Base-by-base conservation (phyloP, 148 eudicot species). In the Rhododendron simsii region DNA sequence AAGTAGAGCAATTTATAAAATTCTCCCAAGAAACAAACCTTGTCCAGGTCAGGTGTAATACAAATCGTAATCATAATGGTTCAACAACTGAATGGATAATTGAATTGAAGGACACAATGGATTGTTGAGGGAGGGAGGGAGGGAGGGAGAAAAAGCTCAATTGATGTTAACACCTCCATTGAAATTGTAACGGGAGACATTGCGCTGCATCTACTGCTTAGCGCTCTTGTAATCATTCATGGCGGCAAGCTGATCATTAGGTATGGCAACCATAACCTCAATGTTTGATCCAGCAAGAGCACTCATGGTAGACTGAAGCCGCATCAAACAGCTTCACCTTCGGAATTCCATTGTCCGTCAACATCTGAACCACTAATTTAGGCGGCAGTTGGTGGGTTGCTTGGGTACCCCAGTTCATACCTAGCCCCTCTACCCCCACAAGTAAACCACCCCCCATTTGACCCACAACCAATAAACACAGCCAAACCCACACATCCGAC, bases 371-470 rank as follows among this genome's bases (percentile, higher is more conserved):
- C 75, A 96, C 98, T n/a, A 67, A 86, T 57, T 87, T 88, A 0
- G 94, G 92, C 5, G 96, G 91, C 83, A 96, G 82, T 69, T 87
- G 76, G 89, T 94, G 96, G 80, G 85, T 87, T 28, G 98, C 95
- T 90, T 91, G 91, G 2, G 98, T 93, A n/a, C 98, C 98, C 98
- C 98, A 96, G 85, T 96, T 96, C 47, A 96, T 92, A 30, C 98
- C 98, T 15, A 93, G 90, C 63, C 95, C 91, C 85, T 93, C 92
- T n/a, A 87, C 95, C 39, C 48, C 47, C 4, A 1, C 9, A 61
- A 61, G 67, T 61, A 61, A 61, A 61, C 26, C 35, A 30, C 78
- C 65, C 30, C 76, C 53, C 83, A 57, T 37, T 18, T 67, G 77
- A 59, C 55, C 83, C 86, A 26, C 76, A 14, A 81, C 10, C 53